Percentiles rank a stretch among this genome's conserved stretches.
Conservation (phyloP, 768 basidiomycete species). For the Cyclocybe aegerita region DNA sequence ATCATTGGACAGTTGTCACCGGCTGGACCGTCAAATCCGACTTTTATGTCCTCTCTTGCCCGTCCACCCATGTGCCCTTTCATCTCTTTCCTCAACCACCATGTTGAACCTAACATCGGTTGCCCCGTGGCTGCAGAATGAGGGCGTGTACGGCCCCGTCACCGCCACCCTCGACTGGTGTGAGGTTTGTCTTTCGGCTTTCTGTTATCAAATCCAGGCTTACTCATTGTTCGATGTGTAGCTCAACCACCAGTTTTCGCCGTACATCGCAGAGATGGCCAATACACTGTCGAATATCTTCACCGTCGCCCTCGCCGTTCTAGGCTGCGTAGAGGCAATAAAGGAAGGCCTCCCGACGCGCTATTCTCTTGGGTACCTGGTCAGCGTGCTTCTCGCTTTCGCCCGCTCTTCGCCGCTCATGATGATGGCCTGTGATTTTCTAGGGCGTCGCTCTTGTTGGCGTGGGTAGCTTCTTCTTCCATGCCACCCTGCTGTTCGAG, state of each 20-base stretch:
- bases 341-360: slow-evolving; percentile 38
- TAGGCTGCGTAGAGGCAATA: slow-evolving; percentile 39
- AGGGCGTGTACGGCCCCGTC: slow-evolving; percentile 60
- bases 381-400: slow-evolving; percentile 19
- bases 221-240: slow-evolving; percentile 23
- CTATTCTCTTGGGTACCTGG: slow-evolving; percentile 41
- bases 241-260: slow-evolving; percentile 77
- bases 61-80: neutral
- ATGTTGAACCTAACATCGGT: slow-evolving; percentile 36
- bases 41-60: neutral
- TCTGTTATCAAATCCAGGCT: neutral
- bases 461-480: slow-evolving; percentile 78
- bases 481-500: slow-evolving; percentile 71
- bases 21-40: neutral
- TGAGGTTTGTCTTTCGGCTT: slow-evolving; percentile 42
- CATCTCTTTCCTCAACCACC: slow-evolving; percentile 9
- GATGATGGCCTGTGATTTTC: neutral
- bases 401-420: neutral
- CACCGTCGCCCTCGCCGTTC: slow-evolving; percentile 51
- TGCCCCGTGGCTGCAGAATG: slow-evolving; percentile 30
- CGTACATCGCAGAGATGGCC: slow-evolving; percentile 75
- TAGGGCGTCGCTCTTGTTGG: slow-evolving; percentile 72
- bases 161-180: slow-evolving; percentile 78
- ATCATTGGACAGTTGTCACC: neutral
- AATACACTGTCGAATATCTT: slow-evolving; percentile 75